Evolutionary conservation across 2,329 filamentous ascomycete species (phyloP), one percentile per base, ranked within the genome.

Genomic region (Aspergillus sp.): DNA sequence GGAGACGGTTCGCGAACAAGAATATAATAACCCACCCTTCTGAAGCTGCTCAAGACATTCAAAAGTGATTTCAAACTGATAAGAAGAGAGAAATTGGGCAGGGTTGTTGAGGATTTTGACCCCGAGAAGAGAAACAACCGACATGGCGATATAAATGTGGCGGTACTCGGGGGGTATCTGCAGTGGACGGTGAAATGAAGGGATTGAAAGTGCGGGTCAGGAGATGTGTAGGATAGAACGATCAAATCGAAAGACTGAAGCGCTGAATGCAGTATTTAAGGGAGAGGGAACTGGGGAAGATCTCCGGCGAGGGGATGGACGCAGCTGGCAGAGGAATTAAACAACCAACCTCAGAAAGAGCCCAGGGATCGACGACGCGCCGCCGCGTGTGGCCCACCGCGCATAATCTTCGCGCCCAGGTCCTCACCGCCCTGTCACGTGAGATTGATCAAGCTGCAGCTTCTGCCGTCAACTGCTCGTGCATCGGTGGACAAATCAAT

Each of bases 51-150:
- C 95, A 25, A 98, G 87, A 74, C 95, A 98, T 80, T 99, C 95
- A 66, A 99, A 99, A 19, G 95, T 99, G 77, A 99, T 98, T 81
- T 99, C 94, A 71, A 99, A 97, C 79, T 95, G 89, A 79, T 99
- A 99, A 58, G 92, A 89, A 77, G 94, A 91, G 72, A 88, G 90
- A 82, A 99, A 98, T 71, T 91, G 88, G 73, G 95, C 93, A 74
- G 95, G 95, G 83, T 99, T 99, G 87, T 99, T 98, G 77, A 93
- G 85, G 71, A 99, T 91, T 80, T 95, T 91, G 73, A 99, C 95
- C 75, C 94, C 94, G 69, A 99, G 87, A 63, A 99, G 89, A 70
- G 93, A 96, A 67, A 99, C 93, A 75, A 97, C 91, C 76, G 95
- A 97, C 95, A 97, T 97, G 68, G 76, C 85, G 81, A 63, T 68